Evolutionary conservation across 257 asterid species (phyloP), one percentile per base, ranked within the genome.

Genomic region (Forsythia suspensa): DNA sequence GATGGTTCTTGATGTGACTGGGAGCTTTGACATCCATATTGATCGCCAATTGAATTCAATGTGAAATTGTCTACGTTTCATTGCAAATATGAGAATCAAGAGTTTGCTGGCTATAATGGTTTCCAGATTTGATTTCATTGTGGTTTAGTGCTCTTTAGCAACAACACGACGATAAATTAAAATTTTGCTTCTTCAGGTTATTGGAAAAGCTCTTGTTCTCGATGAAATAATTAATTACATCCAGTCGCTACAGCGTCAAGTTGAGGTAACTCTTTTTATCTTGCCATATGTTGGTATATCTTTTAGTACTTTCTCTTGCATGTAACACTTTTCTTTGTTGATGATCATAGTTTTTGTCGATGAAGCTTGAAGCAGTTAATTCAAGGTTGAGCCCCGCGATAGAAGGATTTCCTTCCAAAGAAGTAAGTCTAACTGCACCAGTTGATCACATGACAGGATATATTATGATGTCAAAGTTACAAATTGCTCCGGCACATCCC

Each of bases 331-430:
- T 46, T 59, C 44, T 81, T 38, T 79, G 12, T 70, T 29, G 41
- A 48, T 82, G 71, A 51, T 78, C 52, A 29, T 87, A 92, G 98
- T 92, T 93, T 85, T 87, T 95, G 88, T 95, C 98, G 52, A 95
- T 95, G 98, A 95, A 95, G 93, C 98, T 95, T 68, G 98, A 95
- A 87, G 94, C 95, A 21, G 98, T 95, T 76, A 91, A 91, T 84
- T 81, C 96, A 59, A 86, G 94, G 89, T 76, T 87, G 89, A 87
- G 74, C 81, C 92, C 89, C 46, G 55, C 87, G 4, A 76, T 88
- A 9, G 92, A 92, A 83, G 93, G 87, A 5, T 91, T 84, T 79
- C 89, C 94, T 71, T 71, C 93, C 76, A 93, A 95, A 86, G 94
- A 90, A 70, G 98, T 92, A 89, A 87, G 97, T 81, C 48, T 82